These are phyloP conservation scores for Capsella rubella DNA, from an alignment of 441 rosid genomes.

Conservation along the genomic window DNA sequence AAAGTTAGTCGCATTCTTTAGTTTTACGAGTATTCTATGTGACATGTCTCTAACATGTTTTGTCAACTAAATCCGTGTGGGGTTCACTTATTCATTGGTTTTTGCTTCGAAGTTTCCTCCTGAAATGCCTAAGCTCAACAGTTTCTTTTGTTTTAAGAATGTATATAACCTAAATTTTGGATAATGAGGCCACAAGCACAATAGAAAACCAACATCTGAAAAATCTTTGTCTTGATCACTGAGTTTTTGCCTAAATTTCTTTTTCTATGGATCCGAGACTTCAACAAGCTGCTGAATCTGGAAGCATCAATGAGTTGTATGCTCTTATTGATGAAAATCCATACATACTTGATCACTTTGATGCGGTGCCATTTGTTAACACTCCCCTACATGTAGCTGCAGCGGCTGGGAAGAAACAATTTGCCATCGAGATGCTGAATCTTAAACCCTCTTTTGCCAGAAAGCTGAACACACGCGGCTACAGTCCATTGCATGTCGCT, in stretches of 20 bases:
- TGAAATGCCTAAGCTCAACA: background rate
- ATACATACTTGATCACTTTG: slow-evolving; percentile 30
- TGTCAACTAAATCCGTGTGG: slow-evolving; percentile 4
- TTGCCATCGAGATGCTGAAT: slow-evolving; percentile 43
- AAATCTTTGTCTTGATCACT: slow-evolving; percentile 1
- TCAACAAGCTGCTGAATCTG: slow-evolving; percentile 40
- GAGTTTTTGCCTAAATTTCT: background rate
- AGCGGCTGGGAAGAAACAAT: slow-evolving; percentile 23
- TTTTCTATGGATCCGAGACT: slow-evolving; percentile 28
- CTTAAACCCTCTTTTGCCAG: slow-evolving; percentile 45
- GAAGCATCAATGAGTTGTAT: slow-evolving; percentile 35
- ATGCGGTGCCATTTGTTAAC: slow-evolving; percentile 33
- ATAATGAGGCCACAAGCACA: background rate
- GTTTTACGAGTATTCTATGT: background rate
- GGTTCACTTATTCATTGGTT: background rate
- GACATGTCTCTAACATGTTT: background rate
- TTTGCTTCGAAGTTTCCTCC: background rate
- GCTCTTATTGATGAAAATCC: slow-evolving; percentile 36
- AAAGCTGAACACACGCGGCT: slow-evolving; percentile 39
- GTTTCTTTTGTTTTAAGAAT: background rate
- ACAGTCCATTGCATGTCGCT: slow-evolving; percentile 41
- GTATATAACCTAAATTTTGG: background rate
- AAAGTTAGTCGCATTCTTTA: background rate
- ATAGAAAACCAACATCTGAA: background rate
- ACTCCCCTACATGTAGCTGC: slow-evolving; percentile 53